A percentile compares a stretch with the other conserved stretches of the same genome.
These are phyloP conservation scores for Amanita rubescens DNA, from an alignment of 768 basidiomycete genomes.

Conservation along the genomic window DNA sequence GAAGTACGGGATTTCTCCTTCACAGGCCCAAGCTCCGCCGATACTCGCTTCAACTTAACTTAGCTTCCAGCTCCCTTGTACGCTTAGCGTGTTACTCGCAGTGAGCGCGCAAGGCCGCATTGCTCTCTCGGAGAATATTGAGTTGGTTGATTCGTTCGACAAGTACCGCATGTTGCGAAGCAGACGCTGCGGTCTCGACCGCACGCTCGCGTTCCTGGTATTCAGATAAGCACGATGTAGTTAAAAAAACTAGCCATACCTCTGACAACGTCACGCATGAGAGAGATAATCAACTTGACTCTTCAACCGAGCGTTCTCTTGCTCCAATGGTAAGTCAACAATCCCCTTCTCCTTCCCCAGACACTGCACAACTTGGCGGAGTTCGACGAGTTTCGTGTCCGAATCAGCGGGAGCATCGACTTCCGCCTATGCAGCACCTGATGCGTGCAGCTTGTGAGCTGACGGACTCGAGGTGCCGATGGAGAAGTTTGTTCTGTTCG, in stretches of 20 bases:
- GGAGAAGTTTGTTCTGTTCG: slow-evolving; percentile 69
- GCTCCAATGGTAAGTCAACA: slow-evolving; percentile 78
- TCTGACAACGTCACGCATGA: slow-evolving; percentile 60
- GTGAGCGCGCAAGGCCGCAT: slow-evolving; percentile 75
- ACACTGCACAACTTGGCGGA: slow-evolving; percentile 77
- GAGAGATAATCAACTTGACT: slow-evolving; percentile 68
- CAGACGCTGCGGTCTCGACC: slow-evolving; percentile 59
- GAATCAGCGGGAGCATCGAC: slow-evolving; percentile 40
- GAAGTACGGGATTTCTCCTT: slow-evolving; percentile 61
- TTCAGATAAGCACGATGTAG: not conserved
- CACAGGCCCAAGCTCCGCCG: slow-evolving; percentile 62
- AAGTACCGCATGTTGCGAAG: slow-evolving; percentile 77
- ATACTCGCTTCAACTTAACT: slow-evolving; percentile 50
- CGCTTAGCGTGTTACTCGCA: slow-evolving; percentile 65
- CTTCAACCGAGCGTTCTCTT: slow-evolving; percentile 69
- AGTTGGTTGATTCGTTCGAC: slow-evolving; percentile 83
- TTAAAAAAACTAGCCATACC: slow-evolving; percentile 27
- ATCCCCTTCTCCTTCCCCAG: slow-evolving; percentile 90
- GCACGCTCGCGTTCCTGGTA: slow-evolving; percentile 78
- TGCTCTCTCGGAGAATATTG: slow-evolving; percentile 83
- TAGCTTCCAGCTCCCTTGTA: slow-evolving; percentile 56
- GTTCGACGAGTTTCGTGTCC: slow-evolving; percentile 61
- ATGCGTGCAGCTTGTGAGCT: slow-evolving; percentile 80
- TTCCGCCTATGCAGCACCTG: slow-evolving; percentile 37
- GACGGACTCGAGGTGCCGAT: slow-evolving; percentile 79